A percentile compares a stretch with the other conserved stretches of the same genome.
Evolutionary conservation across 352 stramenopile species (phyloP).

Genomic region (Lagenidium sp.): DNA sequence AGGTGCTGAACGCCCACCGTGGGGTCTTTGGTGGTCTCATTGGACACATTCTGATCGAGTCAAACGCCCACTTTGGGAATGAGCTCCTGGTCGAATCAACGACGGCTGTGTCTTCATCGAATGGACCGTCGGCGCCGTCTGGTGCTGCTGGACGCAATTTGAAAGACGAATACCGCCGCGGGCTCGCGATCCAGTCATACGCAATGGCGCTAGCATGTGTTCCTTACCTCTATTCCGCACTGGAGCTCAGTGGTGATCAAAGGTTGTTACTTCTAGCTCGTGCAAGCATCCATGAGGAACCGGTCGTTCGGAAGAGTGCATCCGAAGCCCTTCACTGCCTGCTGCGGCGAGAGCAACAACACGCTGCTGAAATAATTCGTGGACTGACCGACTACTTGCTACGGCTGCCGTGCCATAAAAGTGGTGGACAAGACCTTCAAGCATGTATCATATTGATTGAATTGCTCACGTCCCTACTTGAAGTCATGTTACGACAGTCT

Average conservation of each 20-base stretch:
- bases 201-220: conserved; percentile 28
- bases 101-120: background rate
- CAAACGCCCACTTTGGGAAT: conserved; percentile 51
- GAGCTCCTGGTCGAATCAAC: conserved; percentile 27
- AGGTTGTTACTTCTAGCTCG: conserved; percentile 51
- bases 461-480: conserved; percentile 23
- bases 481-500: no score
- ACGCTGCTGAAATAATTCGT: conserved; percentile 29
- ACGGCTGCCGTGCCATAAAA: conserved; percentile 28
- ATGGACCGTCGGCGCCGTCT: conserved; percentile 1
- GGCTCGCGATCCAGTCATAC: conserved; percentile 44
- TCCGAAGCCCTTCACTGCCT: conserved; percentile 26
- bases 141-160: conserved; percentile 1
- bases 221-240: conserved; percentile 27
- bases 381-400: conserved; percentile 57
- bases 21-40: conserved; percentile 44
- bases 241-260: conserved; percentile 51
- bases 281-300: conserved; percentile 35
- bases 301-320: conserved; percentile 27
- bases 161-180: conserved; percentile 33
- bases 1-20: conserved; percentile 18
- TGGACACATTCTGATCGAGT: conserved; percentile 58
- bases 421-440: conserved; percentile 15
- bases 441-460: conserved; percentile 24
- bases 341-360: conserved; percentile 4